Conservation (phyloP, 2,329 filamentous ascomycete species). For the Paramyrothecium sp. region DNA sequence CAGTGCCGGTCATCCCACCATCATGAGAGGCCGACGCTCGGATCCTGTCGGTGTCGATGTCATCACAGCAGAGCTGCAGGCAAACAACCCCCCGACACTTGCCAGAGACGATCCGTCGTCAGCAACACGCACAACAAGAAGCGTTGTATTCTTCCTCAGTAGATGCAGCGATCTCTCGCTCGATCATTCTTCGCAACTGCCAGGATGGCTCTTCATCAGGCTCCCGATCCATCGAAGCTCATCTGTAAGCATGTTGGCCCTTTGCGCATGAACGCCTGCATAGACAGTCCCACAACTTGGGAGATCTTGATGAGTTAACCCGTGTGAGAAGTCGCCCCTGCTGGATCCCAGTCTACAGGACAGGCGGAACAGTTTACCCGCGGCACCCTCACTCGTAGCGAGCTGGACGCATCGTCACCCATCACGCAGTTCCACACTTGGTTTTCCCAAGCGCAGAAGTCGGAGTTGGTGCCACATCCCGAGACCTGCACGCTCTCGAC, state of each 20-base stretch:
- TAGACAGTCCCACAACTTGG: background rate
- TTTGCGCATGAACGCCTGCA: background rate
- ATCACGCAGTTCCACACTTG: constrained; percentile 85
- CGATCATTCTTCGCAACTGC: constrained; percentile 17
- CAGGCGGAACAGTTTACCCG: constrained; percentile 76
- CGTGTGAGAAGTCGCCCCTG: constrained; percentile 56
- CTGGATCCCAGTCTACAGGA: constrained; percentile 51
- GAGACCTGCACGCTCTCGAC: constrained; percentile 90
- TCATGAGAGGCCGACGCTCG: background rate
- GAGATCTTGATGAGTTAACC: constrained; percentile 5
- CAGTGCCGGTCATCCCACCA: constrained; percentile 16
- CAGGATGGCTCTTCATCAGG: constrained; percentile 44
- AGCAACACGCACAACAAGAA: no score
- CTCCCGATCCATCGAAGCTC: constrained; percentile 40
- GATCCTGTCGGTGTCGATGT: background rate
- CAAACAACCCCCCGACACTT: no score
- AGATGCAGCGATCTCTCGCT: constrained; percentile 18
- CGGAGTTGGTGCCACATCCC: constrained; percentile 64
- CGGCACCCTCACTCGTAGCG: constrained; percentile 56
- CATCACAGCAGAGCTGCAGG: no score
- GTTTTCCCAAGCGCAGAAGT: constrained; percentile 71
- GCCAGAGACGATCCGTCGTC: no score
- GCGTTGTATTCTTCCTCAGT: no score
- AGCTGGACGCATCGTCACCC: constrained; percentile 64
- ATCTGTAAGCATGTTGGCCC: constrained; percentile 42